Conservation (phyloP, 345 rosid species). For the Murraya paniculata region DNA sequence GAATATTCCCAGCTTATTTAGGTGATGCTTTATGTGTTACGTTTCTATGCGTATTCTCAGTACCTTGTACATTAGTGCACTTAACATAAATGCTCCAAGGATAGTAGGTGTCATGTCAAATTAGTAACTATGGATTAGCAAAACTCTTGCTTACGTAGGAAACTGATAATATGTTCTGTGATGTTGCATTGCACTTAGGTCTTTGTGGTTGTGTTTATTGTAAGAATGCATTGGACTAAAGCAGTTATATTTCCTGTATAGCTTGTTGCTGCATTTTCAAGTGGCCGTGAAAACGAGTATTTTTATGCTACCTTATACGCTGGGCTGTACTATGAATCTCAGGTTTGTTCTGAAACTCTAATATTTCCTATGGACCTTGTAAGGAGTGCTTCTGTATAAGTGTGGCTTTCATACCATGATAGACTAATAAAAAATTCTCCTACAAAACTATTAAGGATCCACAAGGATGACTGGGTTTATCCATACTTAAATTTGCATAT, state of each 20-base stretch:
- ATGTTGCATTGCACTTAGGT: background rate
- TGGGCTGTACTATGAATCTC: slow-evolving; percentile 78
- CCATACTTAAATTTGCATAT: background rate
- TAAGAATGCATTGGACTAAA: background rate
- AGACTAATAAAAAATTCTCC: background rate
- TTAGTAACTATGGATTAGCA: background rate
- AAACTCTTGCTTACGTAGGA: background rate
- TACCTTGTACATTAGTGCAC: background rate
- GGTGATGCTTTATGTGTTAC: background rate
- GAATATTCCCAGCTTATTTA: background rate
- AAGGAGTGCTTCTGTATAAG: background rate
- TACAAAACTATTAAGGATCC: background rate
- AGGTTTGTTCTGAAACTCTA: slow-evolving; percentile 44
- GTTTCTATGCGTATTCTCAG: background rate
- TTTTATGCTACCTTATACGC: slow-evolving; percentile 83
- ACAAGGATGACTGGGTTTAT: background rate
- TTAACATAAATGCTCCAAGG: background rate
- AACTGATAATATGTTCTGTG: background rate
- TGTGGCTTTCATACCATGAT: background rate
- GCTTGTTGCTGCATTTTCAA: slow-evolving; percentile 61
- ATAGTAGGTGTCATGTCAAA: background rate
- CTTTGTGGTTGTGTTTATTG: background rate
- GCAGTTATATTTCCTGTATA: slow-evolving; percentile 21
- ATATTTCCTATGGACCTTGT: background rate
- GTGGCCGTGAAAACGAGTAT: slow-evolving; percentile 46